A percentile compares a stretch with the other conserved stretches of the same genome.
These are phyloP conservation scores for Dactylonectria estremocensis DNA, from an alignment of 2,329 filamentous ascomycete genomes.

Conservation along the genomic window DNA sequence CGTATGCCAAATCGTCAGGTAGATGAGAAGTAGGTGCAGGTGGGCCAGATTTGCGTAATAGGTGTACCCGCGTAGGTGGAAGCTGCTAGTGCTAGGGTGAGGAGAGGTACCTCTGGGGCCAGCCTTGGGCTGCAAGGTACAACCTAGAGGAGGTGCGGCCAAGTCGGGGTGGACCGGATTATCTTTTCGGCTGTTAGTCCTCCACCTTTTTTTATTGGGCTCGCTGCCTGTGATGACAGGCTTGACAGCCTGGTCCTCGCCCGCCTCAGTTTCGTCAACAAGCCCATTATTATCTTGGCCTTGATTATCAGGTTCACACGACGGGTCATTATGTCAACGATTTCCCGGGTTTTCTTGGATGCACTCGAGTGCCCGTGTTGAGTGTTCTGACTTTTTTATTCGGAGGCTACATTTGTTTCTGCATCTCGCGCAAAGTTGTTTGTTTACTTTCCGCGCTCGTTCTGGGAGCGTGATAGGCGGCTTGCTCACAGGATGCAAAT, in stretches of 20 bases:
- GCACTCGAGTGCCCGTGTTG: neutral
- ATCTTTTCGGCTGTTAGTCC: conserved; percentile 44
- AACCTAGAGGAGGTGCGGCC: conserved; percentile 27
- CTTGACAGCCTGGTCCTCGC: conserved; percentile 18
- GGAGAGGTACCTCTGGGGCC: conserved; percentile 42
- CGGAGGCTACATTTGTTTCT: neutral
- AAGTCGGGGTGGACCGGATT: conserved; percentile 43
- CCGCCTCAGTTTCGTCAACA: conserved; percentile 15
- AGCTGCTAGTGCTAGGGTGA: conserved; percentile 37
- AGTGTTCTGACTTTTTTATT: neutral
- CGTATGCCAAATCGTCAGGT: conserved; percentile 56
- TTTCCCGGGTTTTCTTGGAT: neutral
- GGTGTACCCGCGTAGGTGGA: conserved; percentile 44
- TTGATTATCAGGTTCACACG: neutral
- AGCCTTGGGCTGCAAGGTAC: conserved; percentile 43
- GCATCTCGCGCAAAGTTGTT: conserved; percentile 23
- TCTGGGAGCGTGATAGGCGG: conserved; percentile 15
- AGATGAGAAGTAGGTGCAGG: conserved; percentile 51
- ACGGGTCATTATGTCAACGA: neutral
- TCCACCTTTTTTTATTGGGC: conserved; percentile 26
- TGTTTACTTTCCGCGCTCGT: conserved; percentile 28
- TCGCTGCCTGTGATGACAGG: conserved; percentile 16
- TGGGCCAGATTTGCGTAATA: conserved; percentile 59
- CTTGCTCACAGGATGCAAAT: conserved; percentile 27
- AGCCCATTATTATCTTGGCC: neutral